Percentiles rank a stretch among this genome's conserved stretches.
phyloP scores from a whole-genome alignment of 2,329 filamentous ascomycete species.

The Diaporthe helianthi region DNA sequence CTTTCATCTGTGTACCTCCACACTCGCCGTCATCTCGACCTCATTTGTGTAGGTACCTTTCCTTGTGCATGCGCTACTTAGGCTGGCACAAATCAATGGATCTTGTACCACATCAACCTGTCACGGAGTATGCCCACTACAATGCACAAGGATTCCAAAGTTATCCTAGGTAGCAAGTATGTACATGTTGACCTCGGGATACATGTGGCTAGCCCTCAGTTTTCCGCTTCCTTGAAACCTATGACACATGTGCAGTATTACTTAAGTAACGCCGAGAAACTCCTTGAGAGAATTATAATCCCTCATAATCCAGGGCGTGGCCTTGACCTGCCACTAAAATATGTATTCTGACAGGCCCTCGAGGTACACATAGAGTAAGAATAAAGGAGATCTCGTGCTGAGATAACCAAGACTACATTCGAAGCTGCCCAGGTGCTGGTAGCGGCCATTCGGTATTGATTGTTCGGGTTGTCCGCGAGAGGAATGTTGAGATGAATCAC shows the following conservation, averaged over 20 bases:
- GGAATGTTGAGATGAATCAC: too few relatives aligned
- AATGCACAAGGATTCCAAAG: too few relatives aligned
- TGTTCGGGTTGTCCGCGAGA: neutral
- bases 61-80: neutral
- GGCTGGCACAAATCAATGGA: neutral
- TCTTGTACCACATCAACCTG: too few relatives aligned
- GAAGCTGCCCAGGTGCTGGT: constrained; percentile 27
- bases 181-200: too few relatives aligned
- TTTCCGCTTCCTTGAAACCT: too few relatives aligned
- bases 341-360: neutral
- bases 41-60: neutral
- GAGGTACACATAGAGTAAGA: neutral
- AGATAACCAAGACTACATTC: neutral
- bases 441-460: neutral
- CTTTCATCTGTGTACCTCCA: neutral
- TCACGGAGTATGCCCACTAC: neutral
- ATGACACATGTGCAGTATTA: too few relatives aligned
- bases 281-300: neutral
- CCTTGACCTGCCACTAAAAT: neutral
- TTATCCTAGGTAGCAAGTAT: too few relatives aligned
- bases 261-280: neutral
- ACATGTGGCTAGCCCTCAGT: too few relatives aligned
- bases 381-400: neutral
- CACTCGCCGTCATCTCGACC: neutral
- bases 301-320: too few relatives aligned